These are phyloP conservation scores for Microsporum canis DNA, from an alignment of 2,329 filamentous ascomycete genomes.

Conservation along the genomic window DNA sequence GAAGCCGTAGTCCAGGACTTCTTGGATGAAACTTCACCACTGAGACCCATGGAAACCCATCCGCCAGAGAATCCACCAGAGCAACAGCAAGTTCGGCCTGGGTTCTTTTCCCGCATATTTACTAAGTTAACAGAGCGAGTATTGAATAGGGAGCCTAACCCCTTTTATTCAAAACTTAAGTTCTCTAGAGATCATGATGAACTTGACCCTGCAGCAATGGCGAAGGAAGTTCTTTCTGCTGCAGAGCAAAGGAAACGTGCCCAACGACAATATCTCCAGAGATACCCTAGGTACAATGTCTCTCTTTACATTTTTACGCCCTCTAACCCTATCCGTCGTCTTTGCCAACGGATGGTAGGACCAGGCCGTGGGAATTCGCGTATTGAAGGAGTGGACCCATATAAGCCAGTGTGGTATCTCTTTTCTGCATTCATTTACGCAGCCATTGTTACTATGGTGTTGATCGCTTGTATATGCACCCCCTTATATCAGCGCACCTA, in stretches of 20 bases:
- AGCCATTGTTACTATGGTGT: slow-evolving; percentile 93
- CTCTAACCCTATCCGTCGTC: slow-evolving; percentile 60
- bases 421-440: slow-evolving; percentile 92
- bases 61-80: slow-evolving; percentile 22
- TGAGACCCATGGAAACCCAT: slow-evolving; percentile 23
- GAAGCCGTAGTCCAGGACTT: slow-evolving; percentile 93
- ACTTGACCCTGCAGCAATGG: slow-evolving; percentile 75
- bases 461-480: slow-evolving; percentile 87
- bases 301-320: slow-evolving; percentile 79
- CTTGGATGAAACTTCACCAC: slow-evolving; percentile 55
- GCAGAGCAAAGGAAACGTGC: slow-evolving; percentile 72
- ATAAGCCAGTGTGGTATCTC: slow-evolving; percentile 78
- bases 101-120: slow-evolving; percentile 51
- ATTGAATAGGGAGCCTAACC: slow-evolving; percentile 68
- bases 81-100: slow-evolving; percentile 40
- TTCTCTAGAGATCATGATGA: slow-evolving; percentile 61
- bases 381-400: slow-evolving; percentile 80
- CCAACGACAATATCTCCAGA: slow-evolving; percentile 78
- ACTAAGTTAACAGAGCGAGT: slow-evolving; percentile 46
- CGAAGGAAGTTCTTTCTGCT: slow-evolving; percentile 76
- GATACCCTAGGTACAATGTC: slow-evolving; percentile 84
- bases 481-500: slow-evolving; percentile 89
- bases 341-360: slow-evolving; percentile 84
- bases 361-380: slow-evolving; percentile 78
- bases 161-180: slow-evolving; percentile 80